Base-by-base conservation (phyloP, 495 filamentous ascomycete species). In the Aspergillus panamensis region DNA sequence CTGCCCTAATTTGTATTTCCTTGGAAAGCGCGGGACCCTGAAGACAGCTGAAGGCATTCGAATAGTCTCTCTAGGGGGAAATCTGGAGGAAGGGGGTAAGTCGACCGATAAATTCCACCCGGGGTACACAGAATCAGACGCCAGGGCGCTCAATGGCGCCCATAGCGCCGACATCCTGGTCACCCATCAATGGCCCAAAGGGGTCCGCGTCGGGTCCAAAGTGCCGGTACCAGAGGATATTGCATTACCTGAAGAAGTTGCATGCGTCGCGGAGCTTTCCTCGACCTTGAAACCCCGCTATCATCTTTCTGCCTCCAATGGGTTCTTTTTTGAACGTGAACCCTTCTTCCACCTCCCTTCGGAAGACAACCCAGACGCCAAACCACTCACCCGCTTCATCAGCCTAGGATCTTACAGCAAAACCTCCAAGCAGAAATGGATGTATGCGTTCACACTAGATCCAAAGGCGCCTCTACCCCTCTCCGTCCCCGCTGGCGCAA, bases 41-140 rank as follows among this genome's bases (percentile, higher is more conserved):
- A 96, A 92, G 68, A 98, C 94, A 0, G 87, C 89, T 19, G 91
- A 96, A 53, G 94, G 94, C 10, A 79, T 98, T 20, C 83, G 87
- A 12, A 89, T 98, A 53, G 88, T 91, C 4, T 75, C 87, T 9
- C 77, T 97, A 2, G 92, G 92, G 40, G 94, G 94, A 0, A 69
- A 72, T 10, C 73, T 89, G 0, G 83, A 88, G 71, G 78, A 50
- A 76, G 71, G 20, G 78, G 80, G 4, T 65, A 76, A 64, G 39
- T 81, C 82, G 1, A 81, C 83, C 51, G 85, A 89, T 49, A 81
- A 87, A 59, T 81, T 84, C 54, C 69, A 81, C 5, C 87, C 91
- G 0, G 80, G 79, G 48, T 91, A 96, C 67, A 87, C 80, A 0
- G 81, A 85, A 53, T 80, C 80, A n/a, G 94, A 97, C 59, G 89